These are phyloP conservation scores for Phellopilus nigrolimitatus DNA, from an alignment of 1,284 basidiomycete genomes.

Conservation along the genomic window DNA sequence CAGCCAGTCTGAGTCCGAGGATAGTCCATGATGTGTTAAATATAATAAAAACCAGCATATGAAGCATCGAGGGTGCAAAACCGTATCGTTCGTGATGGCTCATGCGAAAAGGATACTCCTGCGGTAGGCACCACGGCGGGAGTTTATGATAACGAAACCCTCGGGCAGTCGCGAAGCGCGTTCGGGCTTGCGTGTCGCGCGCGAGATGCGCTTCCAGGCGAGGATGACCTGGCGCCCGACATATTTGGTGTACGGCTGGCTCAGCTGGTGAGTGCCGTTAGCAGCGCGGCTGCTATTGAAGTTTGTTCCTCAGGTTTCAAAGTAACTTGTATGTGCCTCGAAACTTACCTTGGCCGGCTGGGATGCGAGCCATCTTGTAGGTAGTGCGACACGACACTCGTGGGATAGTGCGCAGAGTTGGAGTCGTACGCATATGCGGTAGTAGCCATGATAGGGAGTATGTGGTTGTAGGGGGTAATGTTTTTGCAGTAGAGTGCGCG, in stretches of 20 bases:
- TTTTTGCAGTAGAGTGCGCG: not conserved
- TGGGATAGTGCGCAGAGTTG: conserved; percentile 7
- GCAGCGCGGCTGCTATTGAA: not conserved
- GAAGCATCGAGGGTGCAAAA: no score
- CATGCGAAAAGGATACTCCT: conserved; percentile 39
- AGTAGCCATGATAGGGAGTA: not conserved
- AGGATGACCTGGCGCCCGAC: no score
- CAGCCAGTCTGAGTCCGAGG: no score
- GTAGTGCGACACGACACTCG: conserved; percentile 1
- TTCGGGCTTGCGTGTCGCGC: conserved; percentile 43
- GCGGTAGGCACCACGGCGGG: conserved; percentile 33
- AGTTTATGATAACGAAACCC: conserved; percentile 56
- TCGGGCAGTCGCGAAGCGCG: conserved; percentile 48
- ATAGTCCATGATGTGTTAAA: no score
- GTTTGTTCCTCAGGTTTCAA: not conserved
- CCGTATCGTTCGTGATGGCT: no score
- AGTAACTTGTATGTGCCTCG: not conserved
- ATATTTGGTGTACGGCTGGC: conserved; percentile 36
- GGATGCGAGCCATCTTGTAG: not conserved
- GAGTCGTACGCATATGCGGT: conserved; percentile 3
- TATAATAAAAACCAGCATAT: no score
- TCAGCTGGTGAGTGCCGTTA: not conserved
- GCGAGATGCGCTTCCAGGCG: conserved; percentile 58
- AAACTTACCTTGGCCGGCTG: not conserved
- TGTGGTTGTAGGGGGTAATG: not conserved